These are phyloP conservation scores for Cochlearia excelsa DNA, from an alignment of 345 rosid species.

Conservation along the genomic window DNA sequence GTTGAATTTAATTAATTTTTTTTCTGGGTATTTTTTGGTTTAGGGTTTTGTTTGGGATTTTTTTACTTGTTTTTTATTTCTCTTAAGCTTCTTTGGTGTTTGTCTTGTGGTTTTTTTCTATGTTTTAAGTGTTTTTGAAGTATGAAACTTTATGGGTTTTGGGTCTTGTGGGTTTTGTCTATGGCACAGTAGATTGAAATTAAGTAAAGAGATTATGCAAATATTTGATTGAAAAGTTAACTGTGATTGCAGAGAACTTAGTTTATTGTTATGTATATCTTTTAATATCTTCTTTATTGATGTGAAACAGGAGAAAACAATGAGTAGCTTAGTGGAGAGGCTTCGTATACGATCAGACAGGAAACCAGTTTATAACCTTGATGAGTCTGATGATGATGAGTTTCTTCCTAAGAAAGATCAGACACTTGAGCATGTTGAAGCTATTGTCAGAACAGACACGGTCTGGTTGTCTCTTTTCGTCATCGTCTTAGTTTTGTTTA, in stretches of 20 bases:
- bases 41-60: not conserved
- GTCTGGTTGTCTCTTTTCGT: slow-evolving; percentile 43
- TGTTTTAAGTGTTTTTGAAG: too few relatives aligned
- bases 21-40: too few relatives aligned
- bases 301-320: slow-evolving; percentile 37
- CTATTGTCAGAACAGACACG: slow-evolving; percentile 73
- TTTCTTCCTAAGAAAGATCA: slow-evolving; percentile 51
- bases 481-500: slow-evolving; percentile 1
- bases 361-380: slow-evolving; percentile 79
- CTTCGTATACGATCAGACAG: slow-evolving; percentile 82
- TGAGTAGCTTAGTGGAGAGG: slow-evolving; percentile 99
- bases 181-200: slow-evolving; percentile 1
- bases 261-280: not conserved
- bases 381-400: slow-evolving; percentile 93
- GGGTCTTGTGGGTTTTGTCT: not conserved
- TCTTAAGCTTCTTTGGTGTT: too few relatives aligned
- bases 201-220: not conserved
- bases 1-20: too few relatives aligned
- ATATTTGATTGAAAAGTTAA: too few relatives aligned
- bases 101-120: too few relatives aligned
- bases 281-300: not conserved
- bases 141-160: too few relatives aligned
- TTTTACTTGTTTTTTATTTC: too few relatives aligned
- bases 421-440: slow-evolving; percentile 58
- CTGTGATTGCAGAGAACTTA: not conserved